A percentile compares a stretch with the other conserved stretches of the same genome.
phyloP scores from a whole-genome alignment of 805 yeast species.

The Yarrowia phangngaensis region DNA sequence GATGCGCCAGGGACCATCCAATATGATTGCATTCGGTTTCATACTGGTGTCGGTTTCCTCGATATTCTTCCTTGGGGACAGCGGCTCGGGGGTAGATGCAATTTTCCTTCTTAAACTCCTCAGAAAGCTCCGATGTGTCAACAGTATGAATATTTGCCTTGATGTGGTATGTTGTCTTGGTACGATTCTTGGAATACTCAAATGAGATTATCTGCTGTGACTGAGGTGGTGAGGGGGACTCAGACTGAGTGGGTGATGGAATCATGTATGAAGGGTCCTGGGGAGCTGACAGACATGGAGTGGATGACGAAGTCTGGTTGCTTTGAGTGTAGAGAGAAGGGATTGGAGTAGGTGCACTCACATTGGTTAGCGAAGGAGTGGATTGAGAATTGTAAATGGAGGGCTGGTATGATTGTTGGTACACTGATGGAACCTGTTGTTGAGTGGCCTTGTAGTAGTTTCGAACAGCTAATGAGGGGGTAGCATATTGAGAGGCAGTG shows the following conservation, averaged over 20 bases:
- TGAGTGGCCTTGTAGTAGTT: neutral
- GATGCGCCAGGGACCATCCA: constrained; percentile 48
- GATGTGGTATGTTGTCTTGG: constrained; percentile 36
- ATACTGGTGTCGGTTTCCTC: constrained; percentile 47
- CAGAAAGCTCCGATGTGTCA: constrained; percentile 33
- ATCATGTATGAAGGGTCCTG: neutral
- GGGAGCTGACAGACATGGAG: constrained; percentile 1
- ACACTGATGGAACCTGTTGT: neutral
- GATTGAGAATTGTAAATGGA: neutral
- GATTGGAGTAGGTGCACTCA: neutral
- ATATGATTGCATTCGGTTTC: constrained; percentile 49
- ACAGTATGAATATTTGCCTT: constrained; percentile 40
- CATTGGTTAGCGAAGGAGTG: neutral
- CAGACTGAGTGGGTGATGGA: neutral
- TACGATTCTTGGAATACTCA: constrained; percentile 38
- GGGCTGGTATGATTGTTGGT: neutral
- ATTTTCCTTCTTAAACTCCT: constrained; percentile 42
- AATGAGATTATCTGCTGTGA: constrained; percentile 34
- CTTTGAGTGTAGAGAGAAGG: neutral
- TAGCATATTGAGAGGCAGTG: neutral
- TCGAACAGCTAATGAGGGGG: neutral
- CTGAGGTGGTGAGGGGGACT: neutral
- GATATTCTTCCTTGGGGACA: constrained; percentile 43
- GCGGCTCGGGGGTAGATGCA: constrained; percentile 51
- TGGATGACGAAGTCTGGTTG: neutral